Evolutionary conservation across 2,329 filamentous ascomycete species (phyloP), one percentile per base, ranked within the genome.

Genomic region (Ascochyta viciae-villosae): DNA sequence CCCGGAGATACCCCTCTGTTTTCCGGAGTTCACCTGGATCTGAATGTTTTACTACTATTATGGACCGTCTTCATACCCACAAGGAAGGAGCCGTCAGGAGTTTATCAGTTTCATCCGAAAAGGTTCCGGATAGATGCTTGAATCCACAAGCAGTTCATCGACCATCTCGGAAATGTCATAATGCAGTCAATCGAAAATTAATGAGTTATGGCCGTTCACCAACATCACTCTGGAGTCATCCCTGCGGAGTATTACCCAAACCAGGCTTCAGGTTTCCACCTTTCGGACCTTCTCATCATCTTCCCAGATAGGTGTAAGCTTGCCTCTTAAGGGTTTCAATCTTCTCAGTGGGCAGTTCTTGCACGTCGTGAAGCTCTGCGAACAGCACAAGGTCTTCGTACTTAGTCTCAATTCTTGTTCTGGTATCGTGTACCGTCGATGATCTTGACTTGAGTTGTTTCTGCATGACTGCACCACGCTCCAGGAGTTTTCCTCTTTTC

Each of bases 1-100:
- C 65, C 70, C 62, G 70, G 70, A 73, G 70, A 74, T 74, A 74
- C 71, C 72, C 71, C 62, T 68, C 57, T 62, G 64, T 56, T 62
- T 70, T 68, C 62, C 65, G 65, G 72, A 70, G 62, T 63, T 61
- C 62, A 62, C 60, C 62, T 67, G 62, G 70, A 68, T 69, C 69
- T 65, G 68, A 65, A 63, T 61, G 66, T 63, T 56, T 58, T 64
- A 60, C 51, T 65, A 61, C 56, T 66, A 64, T 67, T 63, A 70
- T 67, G 60, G 62, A 62, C 61, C 58, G 51, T 66, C 47, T 62
- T 65, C 60, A 58, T 58, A 55, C 58, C 56, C 61, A 58, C 44
- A 62, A 51, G 70, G 67, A 62, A 51, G 70, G 67, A 66, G 59
- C 56, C 61, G 42, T 59, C 54, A 56, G 63, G 60, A 63, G 65